These are phyloP conservation scores for Euclidium syriacum DNA, from an alignment of 345 rosid genomes.

Conservation along the genomic window DNA sequence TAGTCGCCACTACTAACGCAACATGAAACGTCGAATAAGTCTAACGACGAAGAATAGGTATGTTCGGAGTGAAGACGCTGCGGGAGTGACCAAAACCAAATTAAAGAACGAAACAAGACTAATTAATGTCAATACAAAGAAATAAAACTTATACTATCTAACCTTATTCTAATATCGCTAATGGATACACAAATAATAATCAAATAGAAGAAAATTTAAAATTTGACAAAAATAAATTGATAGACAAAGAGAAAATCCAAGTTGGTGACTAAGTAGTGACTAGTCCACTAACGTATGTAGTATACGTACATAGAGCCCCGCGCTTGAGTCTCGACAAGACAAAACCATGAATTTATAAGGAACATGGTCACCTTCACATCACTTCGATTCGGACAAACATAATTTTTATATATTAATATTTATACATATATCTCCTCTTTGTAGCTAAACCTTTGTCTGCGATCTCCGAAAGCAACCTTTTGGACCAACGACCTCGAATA, in stretches of 20 bases:
- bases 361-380: conserved; percentile 37
- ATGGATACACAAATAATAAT: neutral
- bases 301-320: conserved; percentile 31
- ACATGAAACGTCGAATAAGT: no score
- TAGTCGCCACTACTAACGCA: no score
- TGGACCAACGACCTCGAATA: conserved; percentile 33
- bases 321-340: conserved; percentile 35
- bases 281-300: conserved; percentile 18
- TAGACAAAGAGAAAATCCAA: conserved; percentile 15
- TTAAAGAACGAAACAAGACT: no score
- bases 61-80: no score
- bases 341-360: conserved; percentile 26
- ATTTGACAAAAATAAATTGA: conserved; percentile 5
- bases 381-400: conserved; percentile 28
- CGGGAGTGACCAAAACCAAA: no score
- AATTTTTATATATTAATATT: neutral
- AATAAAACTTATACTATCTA: neutral
- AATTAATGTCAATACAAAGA: neutral
- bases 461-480: conserved; percentile 22
- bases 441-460: conserved; percentile 15
- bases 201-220: neutral
- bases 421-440: neutral
- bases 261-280: conserved; percentile 26
- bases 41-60: no score
- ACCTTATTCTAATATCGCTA: neutral